These are phyloP conservation scores for Bromus sterilis DNA, from an alignment of 176 grass and related monocot species.

Conservation along the genomic window DNA sequence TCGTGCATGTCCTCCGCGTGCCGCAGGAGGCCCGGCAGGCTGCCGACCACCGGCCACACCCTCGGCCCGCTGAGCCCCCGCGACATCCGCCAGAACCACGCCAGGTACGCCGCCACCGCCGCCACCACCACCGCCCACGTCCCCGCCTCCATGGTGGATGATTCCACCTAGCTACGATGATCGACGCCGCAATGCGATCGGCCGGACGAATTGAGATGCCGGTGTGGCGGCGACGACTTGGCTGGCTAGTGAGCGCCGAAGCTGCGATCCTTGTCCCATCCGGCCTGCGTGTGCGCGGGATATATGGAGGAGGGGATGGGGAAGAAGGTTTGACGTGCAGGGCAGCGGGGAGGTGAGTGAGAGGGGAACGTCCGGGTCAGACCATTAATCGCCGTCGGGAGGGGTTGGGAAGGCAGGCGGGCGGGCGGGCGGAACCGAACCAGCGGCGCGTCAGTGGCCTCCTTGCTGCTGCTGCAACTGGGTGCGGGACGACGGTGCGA, in stretches of 20 bases:
- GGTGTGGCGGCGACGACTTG: not conserved
- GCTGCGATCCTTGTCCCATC: not conserved
- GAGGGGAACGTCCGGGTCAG: constrained; percentile 24
- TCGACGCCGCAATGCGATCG: no score
- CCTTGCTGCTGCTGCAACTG: no score
- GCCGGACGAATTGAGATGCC: constrained; percentile 25
- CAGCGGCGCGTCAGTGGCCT: constrained; percentile 2
- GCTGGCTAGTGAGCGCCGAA: not conserved
- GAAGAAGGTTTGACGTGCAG: not conserved
- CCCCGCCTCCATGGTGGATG: constrained; percentile 44
- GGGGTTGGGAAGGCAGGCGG: constrained; percentile 35
- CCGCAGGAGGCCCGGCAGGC: constrained; percentile 69
- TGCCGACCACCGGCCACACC: constrained; percentile 80
- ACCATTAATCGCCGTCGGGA: constrained; percentile 69
- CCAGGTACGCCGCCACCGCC: constrained; percentile 40
- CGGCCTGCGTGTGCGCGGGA: not conserved
- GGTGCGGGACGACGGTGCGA: no score
- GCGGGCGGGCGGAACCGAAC: constrained; percentile 20
- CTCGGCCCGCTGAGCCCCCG: constrained; percentile 50
- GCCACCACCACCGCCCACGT: constrained; percentile 27
- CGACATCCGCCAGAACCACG: constrained; percentile 80
- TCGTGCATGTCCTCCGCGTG: constrained; percentile 91
- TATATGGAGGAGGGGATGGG: not conserved
- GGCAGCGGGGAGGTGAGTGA: no score
- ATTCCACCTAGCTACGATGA: no score